Percentiles rank a stretch among this genome's conserved stretches.
These are phyloP conservation scores for Xylaria sp. DNA, from an alignment of 2,329 filamentous ascomycete genomes.

Conservation along the genomic window DNA sequence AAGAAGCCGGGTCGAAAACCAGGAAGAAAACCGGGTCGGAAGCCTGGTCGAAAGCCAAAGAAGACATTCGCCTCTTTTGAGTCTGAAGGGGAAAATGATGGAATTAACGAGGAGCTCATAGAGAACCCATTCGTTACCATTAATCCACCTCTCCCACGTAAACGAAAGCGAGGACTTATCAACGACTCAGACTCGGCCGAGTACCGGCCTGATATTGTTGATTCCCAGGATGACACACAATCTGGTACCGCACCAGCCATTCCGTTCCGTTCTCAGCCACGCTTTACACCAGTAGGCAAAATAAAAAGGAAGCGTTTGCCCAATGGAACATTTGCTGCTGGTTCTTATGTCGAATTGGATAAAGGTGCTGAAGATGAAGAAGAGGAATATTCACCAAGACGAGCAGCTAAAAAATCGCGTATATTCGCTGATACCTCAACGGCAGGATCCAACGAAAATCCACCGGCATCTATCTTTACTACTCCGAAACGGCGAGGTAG, in stretches of 20 bases:
- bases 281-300: conserved; percentile 10
- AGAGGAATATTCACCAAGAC: conserved; percentile 37
- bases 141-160: conserved; percentile 37
- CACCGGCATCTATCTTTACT: conserved; percentile 24
- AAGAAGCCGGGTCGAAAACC: conserved; percentile 48
- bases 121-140: conserved; percentile 43
- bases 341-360: conserved; percentile 22
- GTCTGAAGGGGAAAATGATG: conserved; percentile 45
- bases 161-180: conserved; percentile 43
- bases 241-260: conserved; percentile 30
- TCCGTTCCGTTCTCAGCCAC: conserved; percentile 19
- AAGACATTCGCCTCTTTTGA: conserved; percentile 47
- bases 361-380: conserved; percentile 37
- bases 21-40: conserved; percentile 45
- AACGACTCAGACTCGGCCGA: conserved; percentile 46
- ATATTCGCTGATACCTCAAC: conserved; percentile 36
- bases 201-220: conserved; percentile 41
- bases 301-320: conserved; percentile 32
- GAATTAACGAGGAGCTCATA: conserved; percentile 37
- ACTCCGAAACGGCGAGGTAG: conserved; percentile 44
- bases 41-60: conserved; percentile 47
- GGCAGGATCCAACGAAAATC: conserved; percentile 36
- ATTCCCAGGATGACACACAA: conserved; percentile 44
- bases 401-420: conserved; percentile 39
- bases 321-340: conserved; percentile 35